Evolutionary conservation across 495 filamentous ascomycete genomes (phyloP), one percentile per base, ranked within the genome.

Genomic region (Entonaema liquescens): DNA sequence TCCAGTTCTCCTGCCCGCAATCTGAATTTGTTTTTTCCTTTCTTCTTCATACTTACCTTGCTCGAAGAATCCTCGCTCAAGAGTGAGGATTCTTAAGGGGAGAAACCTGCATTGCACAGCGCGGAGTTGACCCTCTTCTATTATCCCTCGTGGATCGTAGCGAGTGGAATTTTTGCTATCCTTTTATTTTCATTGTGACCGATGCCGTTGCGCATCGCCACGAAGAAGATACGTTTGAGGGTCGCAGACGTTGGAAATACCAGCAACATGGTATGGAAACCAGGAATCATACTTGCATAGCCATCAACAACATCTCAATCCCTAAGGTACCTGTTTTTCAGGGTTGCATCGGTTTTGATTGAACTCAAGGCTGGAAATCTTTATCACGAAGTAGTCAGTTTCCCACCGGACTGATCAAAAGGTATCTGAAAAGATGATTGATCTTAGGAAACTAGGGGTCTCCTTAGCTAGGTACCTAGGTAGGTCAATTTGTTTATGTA

Each of bases 71-170:
- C n/a, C n/a, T n/a, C n/a, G n/a, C n/a, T n/a, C n/a, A n/a, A n/a
- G n/a, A 86, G 85, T 82, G 80, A 83, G 78, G 84, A 78, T 76
- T 79, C 81, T 83, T 83, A 88, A 84, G 79, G 78, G 80, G 84
- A 83, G 84, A 88, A 85, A 82, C 88, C 88, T 91, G 86, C 89
- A 92, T 92, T 90, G 88, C 89, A 92, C 89, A 90, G 69, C 89
- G 89, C 83, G 90, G 89, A 80, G 88, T 83, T 86, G 82, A 86
- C 83, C 80, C 84, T 78, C 79, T 85, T 88, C 87, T 85, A 89
- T 85, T 86, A 85, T 87, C 84, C 82, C 90, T 87, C 86, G 88
- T 67, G 89, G 87, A 86, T 85, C 86, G 84, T 89, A 83, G 85
- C 56, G 69, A 63, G 56, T 71, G 72, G 13, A 75, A 75, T 75